Base-by-base conservation (phyloP, 257 asterid species). In the Solanum pimpinellifolium region DNA sequence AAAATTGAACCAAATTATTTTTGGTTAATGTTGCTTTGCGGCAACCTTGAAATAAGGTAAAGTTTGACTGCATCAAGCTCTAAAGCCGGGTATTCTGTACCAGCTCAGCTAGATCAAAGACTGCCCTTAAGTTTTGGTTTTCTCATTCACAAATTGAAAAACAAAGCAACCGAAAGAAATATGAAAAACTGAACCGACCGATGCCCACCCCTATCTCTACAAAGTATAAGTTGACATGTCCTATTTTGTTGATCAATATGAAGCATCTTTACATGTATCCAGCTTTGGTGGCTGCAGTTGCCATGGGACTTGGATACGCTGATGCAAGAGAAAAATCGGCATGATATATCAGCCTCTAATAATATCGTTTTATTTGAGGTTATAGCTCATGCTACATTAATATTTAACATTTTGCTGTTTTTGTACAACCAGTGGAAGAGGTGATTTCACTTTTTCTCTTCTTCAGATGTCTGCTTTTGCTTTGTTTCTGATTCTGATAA, bases 381-480 rank as follows among this genome's bases (percentile, higher is more conserved):
- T 94, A 94, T 94, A 72, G 91, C 89, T 88, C 99, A 92, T 80
- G 95, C 94, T 82, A 96, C 93, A 96, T 89, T 86, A 80, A 83
- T 89, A 47, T 85, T 60, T 83, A 49, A 65, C 68, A 41, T 47
- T 56, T 73, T 83, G 78, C 84, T 78, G 65, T 77, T 77, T 70
- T 20, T 49, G 29, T 80, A 46, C 85, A 49, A 80, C 49, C 11
- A 1, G n/a, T 49, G 29, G 69, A 83, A 84, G 86, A 80, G 86
- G 86, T 37, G 65, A 62, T 86, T 81, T 90, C 86, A 91, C 80
- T 92, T 89, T 76, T 76, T 88, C 68, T 90, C 92, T 85, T 90
- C 93, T 62, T 86, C 88, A 41, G 86, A 88, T 78, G 90, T 91
- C 86, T 91, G 87, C 87, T 91, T 84, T 72, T 91, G 89, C 31